Conservation (phyloP, 306 rosid species). For the Vicia villosa region DNA sequence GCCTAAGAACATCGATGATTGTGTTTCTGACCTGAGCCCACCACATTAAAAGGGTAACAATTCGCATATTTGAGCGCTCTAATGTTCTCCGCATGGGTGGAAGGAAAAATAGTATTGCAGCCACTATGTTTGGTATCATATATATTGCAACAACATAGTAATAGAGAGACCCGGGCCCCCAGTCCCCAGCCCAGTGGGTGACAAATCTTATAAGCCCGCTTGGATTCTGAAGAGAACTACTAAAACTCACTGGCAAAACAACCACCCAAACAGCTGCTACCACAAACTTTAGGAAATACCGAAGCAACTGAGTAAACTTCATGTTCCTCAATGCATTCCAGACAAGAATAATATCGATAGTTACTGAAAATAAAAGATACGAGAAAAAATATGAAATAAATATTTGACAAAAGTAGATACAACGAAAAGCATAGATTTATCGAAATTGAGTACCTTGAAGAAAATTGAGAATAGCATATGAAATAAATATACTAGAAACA, state of each 20-base stretch:
- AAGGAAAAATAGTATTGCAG: constrained; percentile 78
- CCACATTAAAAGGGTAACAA: constrained; percentile 82
- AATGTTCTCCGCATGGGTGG: constrained; percentile 74
- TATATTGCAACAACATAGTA: constrained; percentile 67
- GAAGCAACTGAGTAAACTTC: constrained; percentile 77
- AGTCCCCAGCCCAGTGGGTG: constrained; percentile 83
- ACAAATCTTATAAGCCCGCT: constrained; percentile 71
- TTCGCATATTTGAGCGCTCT: constrained; percentile 78
- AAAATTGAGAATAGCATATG: constrained; percentile 86
- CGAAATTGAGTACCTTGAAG: constrained; percentile 67
- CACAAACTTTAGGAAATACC: constrained; percentile 82
- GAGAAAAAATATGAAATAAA: constrained; percentile 16
- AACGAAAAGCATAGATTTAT: constrained; percentile 12
- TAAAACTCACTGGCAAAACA: constrained; percentile 77
- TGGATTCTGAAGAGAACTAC: constrained; percentile 77
- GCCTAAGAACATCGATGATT: constrained; percentile 26
- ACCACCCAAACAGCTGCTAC: constrained; percentile 89
- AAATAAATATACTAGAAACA: constrained; percentile 83
- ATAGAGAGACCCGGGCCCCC: constrained; percentile 73
- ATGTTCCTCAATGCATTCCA: constrained; percentile 88
- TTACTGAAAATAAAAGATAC: constrained; percentile 57
- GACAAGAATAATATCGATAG: constrained; percentile 80
- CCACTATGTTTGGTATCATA: constrained; percentile 77
- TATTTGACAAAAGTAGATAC: neutral
- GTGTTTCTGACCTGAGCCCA: constrained; percentile 89